Base-by-base conservation (phyloP, 129 eudicot genomes). In the Centella asiatica region DNA sequence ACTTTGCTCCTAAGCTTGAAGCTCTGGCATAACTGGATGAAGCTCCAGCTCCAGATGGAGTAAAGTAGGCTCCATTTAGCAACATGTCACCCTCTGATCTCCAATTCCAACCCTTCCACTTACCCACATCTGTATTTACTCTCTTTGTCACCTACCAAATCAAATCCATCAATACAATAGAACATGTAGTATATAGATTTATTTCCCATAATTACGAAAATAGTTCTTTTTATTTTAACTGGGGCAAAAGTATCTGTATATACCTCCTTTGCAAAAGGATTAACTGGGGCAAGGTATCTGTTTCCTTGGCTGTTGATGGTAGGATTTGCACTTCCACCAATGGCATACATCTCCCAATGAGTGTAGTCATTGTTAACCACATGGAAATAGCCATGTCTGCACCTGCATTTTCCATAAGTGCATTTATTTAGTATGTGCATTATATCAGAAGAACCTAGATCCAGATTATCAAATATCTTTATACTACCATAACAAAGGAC, bases 311-410 rank as follows among this genome's bases (percentile, higher is more conserved):
- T 89, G 44, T 89, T 89, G 65, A 89, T 89, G 27, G 97, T 89
- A 50, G 97, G 97, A 29, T 23, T 37, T 68, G 90, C 97, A 72
- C 97, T 89, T 71, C 97, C 97, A 54, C 97, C 97, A 48, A 89
- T 89, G 5, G 97, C 97, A 65, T 89, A 89, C 97, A 89, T 89
- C 65, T 82, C 97, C 97, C 95, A 88, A 72, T 88, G 94, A 62
- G 96, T 88, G 66, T 88, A 88, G 90, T 88, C 96, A 64, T 88
- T 88, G 77, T 89, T 89, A 69, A 89, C 97, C 79, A 89, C 97
- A 72, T 89, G 97, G 73, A 89, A 89, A 62, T 89, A 89, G 24
- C 97, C 97, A 62, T 85, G 97, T 72, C 97, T 85, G 69, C 97
- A 89, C 74, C 97, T 89, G 90, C 68, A 69, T 29, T 74, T 67